Evolutionary conservation across 139 green algal genomes (phyloP).

Genomic region (Protoeuglena noctilucae): DNA sequence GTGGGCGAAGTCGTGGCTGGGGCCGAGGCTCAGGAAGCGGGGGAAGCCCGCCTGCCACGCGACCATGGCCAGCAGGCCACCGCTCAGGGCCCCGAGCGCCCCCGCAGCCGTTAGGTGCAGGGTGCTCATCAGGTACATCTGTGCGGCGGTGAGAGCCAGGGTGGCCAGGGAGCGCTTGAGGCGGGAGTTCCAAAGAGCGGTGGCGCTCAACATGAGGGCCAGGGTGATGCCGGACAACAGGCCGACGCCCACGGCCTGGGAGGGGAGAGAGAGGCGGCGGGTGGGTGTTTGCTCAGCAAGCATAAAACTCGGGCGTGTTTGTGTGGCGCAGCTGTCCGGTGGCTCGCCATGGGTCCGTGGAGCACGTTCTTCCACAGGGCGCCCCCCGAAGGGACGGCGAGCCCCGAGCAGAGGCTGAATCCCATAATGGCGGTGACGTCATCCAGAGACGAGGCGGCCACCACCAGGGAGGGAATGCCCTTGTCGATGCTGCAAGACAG

Average conservation of each 20-base stretch:
- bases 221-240: constrained; percentile 31
- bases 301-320: too few species aligned
- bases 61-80: constrained; percentile 35
- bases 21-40: constrained; percentile 13
- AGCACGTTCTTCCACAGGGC: constrained; percentile 20
- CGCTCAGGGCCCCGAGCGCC: constrained; percentile 41
- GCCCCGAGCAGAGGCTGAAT: constrained; percentile 52
- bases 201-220: constrained; percentile 25
- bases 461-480: constrained; percentile 60
- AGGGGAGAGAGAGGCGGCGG: too few species aligned
- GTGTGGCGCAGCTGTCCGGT: too few species aligned
- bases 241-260: constrained; percentile 45
- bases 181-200: constrained; percentile 35
- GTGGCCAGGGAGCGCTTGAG: constrained; percentile 32
- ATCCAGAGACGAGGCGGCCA: constrained; percentile 69
- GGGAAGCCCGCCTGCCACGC: constrained; percentile 37
- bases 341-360: too few species aligned
- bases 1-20: constrained; percentile 16
- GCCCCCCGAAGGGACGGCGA: constrained; percentile 22
- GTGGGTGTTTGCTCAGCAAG: too few species aligned
- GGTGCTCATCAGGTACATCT: constrained; percentile 3
- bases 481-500: background rate
- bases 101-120: constrained; percentile 44
- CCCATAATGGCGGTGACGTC: constrained; percentile 73
- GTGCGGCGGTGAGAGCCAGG: too few species aligned